phyloP scores from a whole-genome alignment of 2,329 filamentous ascomycete genomes.

The Fonsecaea pedrosoi region DNA sequence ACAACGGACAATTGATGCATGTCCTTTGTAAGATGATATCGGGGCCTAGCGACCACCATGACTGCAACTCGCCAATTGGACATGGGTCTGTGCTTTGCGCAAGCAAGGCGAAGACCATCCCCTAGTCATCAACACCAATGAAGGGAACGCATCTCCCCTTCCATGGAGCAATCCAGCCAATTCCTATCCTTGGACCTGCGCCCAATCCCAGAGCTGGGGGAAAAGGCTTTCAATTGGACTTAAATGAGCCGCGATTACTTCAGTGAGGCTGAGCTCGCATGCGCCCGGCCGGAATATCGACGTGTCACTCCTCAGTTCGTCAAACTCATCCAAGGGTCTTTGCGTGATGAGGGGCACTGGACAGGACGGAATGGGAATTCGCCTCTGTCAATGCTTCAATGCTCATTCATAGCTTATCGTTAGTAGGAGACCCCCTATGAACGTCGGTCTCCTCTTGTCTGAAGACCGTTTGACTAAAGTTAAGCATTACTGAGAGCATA shows the following conservation, averaged over 20 bases:
- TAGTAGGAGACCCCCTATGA: neutral
- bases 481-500: neutral
- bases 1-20: neutral
- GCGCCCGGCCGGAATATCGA: neutral
- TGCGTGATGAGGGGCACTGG: neutral
- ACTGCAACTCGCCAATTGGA: neutral
- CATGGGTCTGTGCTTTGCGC: neutral
- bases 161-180: neutral
- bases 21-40: neutral
- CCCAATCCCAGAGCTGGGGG: neutral
- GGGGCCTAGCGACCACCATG: neutral
- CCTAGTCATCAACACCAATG: neutral
- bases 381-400: neutral
- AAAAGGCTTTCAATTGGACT: neutral
- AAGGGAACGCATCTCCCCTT: neutral
- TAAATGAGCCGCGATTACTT: neutral
- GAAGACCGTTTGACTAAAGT: neutral
- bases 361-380: neutral
- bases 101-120: neutral
- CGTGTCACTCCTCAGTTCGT: constrained; percentile 4
- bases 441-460: neutral
- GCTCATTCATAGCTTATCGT: neutral
- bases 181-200: neutral
- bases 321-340: neutral
- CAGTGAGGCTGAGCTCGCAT: neutral